Base-by-base conservation (phyloP, 1,139 yeast genomes). In the Yarrowia galli region DNA sequence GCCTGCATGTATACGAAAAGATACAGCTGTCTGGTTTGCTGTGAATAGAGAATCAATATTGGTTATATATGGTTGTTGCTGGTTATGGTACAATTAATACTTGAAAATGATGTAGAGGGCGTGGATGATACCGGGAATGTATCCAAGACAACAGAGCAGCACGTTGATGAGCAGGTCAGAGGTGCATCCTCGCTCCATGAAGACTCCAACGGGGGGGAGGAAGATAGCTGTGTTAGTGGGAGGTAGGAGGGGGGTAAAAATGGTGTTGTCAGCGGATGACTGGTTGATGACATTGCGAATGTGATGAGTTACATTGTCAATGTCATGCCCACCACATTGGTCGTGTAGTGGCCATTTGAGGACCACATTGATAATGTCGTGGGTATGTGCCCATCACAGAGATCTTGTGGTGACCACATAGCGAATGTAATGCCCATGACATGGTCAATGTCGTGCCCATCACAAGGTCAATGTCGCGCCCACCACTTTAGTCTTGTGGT, bases 181-280 rank as follows among this genome's bases (percentile, higher is more conserved):
- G 25, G 83, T 78, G 76, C 90, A 86, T 46, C 93, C 95, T 72
- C 83, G 80, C 79, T 89, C 92, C 71, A 88, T 77, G 78, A 88
- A 87, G 20, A 89, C 95, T 71, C 92, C 93, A 71, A 89, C 79
- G 68, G 93, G 93, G 65, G 93, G 93, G 71, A 89, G 80, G 72
- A 89, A 78, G 74, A 88, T 75, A 36, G 92, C 92, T 78, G 66
- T 18, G 65, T 51, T 56, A 54, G 46, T 42, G 36, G 20, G 35
- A 9, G 42, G 22, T 10, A n/a, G 28, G 35, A 7, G n/a, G 9
- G 35, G 20, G 12, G 32, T 16, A n/a, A n/a, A n/a, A n/a, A n/a
- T n/a, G n/a, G n/a, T n/a, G n/a, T n/a, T n/a, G n/a, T n/a, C n/a
- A n/a, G n/a, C n/a, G n/a, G n/a, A n/a, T n/a, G n/a, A n/a, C n/a